Evolutionary conservation across 257 asterid genomes (phyloP).

Genomic region (Scutellaria galericulata): DNA sequence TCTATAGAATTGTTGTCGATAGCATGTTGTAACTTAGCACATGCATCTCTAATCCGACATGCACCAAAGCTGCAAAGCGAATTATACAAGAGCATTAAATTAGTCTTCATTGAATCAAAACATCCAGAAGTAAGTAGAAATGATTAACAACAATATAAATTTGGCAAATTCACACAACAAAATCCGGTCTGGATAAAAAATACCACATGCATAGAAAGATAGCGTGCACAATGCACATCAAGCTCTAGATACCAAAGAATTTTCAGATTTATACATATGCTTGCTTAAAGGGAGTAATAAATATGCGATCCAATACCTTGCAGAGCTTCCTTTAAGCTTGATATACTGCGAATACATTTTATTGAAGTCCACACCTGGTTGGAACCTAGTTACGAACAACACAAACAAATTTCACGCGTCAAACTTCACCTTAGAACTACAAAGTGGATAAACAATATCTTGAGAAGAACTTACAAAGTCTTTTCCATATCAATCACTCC

Average conservation of each 20-base stretch:
- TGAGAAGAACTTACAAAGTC: constrained; percentile 42
- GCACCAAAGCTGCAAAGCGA: constrained; percentile 52
- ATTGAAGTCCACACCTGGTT: constrained; percentile 41
- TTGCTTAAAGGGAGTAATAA: constrained; percentile 12
- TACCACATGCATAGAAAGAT: background rate
- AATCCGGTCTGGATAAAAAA: background rate
- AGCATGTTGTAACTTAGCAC: constrained; percentile 28
- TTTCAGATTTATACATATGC: constrained; percentile 11
- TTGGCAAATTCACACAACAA: background rate
- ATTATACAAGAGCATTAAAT: constrained; percentile 7
- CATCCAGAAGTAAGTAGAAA: background rate
- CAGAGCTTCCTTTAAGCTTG: constrained; percentile 62
- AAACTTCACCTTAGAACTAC: background rate
- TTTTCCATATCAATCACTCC: constrained; percentile 30
- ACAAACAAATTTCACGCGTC: constrained; percentile 5
- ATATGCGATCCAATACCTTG: constrained; percentile 40
- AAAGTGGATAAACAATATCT: background rate
- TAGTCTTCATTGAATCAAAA: background rate
- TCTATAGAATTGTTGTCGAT: constrained; percentile 37
- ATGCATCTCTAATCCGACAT: constrained; percentile 34
- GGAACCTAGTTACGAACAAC: constrained; percentile 38
- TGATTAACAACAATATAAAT: background rate
- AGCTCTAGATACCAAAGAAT: background rate
- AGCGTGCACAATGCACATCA: background rate
- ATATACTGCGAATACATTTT: constrained; percentile 33